Evolutionary conservation across 176 grass and related monocot genomes (phyloP), one percentile per base, ranked within the genome.

Genomic region (Panicum miliaceum): DNA sequence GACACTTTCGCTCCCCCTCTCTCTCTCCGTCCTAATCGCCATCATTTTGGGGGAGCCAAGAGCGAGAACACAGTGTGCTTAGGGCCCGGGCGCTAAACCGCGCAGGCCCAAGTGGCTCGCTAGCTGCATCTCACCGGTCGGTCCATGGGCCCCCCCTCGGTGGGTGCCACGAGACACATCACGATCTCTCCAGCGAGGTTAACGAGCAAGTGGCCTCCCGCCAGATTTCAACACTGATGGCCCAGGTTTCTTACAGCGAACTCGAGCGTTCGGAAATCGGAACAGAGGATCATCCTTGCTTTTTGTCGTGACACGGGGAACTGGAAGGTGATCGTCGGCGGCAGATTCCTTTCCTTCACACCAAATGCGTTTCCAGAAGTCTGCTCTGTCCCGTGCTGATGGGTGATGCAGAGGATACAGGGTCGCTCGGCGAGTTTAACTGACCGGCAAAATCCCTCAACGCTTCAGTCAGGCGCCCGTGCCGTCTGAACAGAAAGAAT

Each of bases 101-200:
- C 54, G 54, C 54, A 58, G 54, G 54, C 54, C 54, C 57, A 60
- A 60, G 57, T 60, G 57, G 57, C n/a, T 59, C 57, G 57, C 57
- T 25, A 60, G 57, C 57, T 60, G 57, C 57, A 60, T 26, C 57
- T 26, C 57, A 60, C 57, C 57, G 23, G 23, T 10, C 57, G n/a
- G 57, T 25, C 56, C 51, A 54, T 54, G 52, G 52, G 52, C 18
- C 50, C 50, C 50, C 4, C 16, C 7, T 41, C 19, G 4, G 8
- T 43, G 66, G 66, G 40, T 13, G 22, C 41, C 69, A 23, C 36
- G 12, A 41, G 6, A 26, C 54, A 11, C 29, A 4, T 59, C 54
- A 3, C 22, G 11, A 41, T 77, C 53, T 41, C 46, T 32, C 45
- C 70, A 73, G 70, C 25, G 45, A 50, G 25, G 46, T 73, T 73